These are phyloP conservation scores for Linum lewisii DNA, from an alignment of 345 rosid species.

Conservation along the genomic window DNA sequence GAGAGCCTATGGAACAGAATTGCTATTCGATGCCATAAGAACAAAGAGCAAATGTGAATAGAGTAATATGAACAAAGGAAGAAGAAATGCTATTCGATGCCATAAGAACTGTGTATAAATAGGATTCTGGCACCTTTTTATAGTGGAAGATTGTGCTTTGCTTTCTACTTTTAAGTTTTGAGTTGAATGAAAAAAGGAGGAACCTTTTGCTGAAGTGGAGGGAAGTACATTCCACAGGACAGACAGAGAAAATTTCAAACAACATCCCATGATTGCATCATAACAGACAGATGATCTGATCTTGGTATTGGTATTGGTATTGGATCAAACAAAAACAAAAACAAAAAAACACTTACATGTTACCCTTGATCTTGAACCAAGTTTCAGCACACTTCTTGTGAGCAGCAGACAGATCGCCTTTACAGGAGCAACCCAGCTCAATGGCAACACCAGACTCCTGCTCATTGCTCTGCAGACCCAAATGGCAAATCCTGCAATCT, in stretches of 20 bases:
- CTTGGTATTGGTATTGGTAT: neutral
- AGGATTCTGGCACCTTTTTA: neutral
- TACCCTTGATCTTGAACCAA: constrained; percentile 58
- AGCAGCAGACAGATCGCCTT: constrained; percentile 50
- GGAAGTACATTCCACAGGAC: neutral
- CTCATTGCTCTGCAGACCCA: constrained; percentile 30
- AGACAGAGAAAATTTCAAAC: neutral
- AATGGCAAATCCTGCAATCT: constrained; percentile 69
- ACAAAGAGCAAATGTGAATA: too few relatives aligned
- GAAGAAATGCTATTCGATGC: neutral
- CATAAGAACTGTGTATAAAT: neutral
- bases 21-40: too few relatives aligned
- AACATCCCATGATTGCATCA: neutral
- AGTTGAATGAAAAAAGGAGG: neutral
- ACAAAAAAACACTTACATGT: constrained; percentile 50
- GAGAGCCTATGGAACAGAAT: neutral
- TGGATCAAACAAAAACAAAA: neutral
- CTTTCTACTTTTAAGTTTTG: neutral
- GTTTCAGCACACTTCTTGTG: constrained; percentile 56
- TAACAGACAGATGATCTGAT: neutral
- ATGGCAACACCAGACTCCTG: constrained; percentile 34
- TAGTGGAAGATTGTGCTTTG: neutral
- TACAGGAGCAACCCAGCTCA: constrained; percentile 46
- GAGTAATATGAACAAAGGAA: neutral
- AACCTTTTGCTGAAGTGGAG: neutral